A percentile compares a stretch with the other conserved stretches of the same genome.
Conservation (phyloP, 2,329 filamentous ascomycete species). For the Cytospora schulzeri region DNA sequence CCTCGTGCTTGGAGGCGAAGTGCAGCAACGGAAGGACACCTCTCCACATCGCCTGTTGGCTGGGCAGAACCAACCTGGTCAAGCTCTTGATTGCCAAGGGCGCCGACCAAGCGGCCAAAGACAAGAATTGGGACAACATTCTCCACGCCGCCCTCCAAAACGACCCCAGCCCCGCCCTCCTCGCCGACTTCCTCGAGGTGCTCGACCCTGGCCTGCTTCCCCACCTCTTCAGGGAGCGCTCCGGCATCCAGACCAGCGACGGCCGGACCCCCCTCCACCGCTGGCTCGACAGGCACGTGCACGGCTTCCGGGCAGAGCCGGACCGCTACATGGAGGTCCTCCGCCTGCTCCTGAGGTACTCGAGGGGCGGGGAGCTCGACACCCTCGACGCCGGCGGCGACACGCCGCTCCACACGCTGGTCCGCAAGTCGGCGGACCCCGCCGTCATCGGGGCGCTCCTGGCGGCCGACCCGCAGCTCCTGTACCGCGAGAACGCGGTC, state of each 20-base stretch:
- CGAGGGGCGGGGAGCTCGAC: conserved; percentile 56
- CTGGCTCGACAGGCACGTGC: conserved; percentile 48
- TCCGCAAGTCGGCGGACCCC: conserved; percentile 41
- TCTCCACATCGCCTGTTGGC: conserved; percentile 65
- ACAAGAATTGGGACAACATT: conserved; percentile 65
- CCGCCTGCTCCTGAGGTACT: conserved; percentile 54
- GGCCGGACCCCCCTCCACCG: conserved; percentile 66
- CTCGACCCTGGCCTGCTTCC: conserved; percentile 59
- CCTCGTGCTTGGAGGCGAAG: conserved; percentile 64
- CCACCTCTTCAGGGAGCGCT: conserved; percentile 62
- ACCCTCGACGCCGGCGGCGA: conserved; percentile 67
- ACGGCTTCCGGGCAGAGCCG: background rate
- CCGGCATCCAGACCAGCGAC: conserved; percentile 46
- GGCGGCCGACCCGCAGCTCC: conserved; percentile 57
- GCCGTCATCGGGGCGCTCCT: conserved; percentile 51
- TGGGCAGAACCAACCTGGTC: conserved; percentile 56
- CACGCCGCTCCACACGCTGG: conserved; percentile 62
- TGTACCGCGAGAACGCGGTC: conserved; percentile 74
- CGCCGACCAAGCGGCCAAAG: conserved; percentile 68
- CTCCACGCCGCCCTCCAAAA: conserved; percentile 58
- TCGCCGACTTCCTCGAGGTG: conserved; percentile 56
- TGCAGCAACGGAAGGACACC: conserved; percentile 64
- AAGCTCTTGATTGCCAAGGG: conserved; percentile 67
- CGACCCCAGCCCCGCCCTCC: conserved; percentile 38
- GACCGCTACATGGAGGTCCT: conserved; percentile 44